Percentiles rank a stretch among this genome's conserved stretches.
Evolutionary conservation across 352 stramenopile species (phyloP).

Genomic region (Elongisporangium senticosum): DNA sequence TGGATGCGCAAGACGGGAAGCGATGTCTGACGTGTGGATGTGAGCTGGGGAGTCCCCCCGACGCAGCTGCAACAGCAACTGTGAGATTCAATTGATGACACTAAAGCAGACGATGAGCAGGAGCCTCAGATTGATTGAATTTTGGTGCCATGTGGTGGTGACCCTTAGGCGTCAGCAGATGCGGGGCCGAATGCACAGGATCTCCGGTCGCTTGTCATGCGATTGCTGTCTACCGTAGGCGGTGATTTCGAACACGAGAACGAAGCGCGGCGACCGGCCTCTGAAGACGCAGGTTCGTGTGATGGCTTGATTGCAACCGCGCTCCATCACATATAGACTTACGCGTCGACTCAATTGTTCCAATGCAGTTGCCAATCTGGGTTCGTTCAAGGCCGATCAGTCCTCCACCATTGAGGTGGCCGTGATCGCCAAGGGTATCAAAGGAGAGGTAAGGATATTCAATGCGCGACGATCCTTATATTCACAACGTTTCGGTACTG

Average conservation of each 20-base stretch:
- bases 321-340: background rate
- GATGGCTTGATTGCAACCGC: background rate
- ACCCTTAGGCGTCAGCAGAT: background rate
- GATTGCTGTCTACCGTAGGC: slow-evolving; percentile 24
- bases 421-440: slow-evolving; percentile 58
- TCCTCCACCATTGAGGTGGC: slow-evolving; percentile 68
- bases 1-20: slow-evolving; percentile 37
- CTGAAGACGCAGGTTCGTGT: slow-evolving; percentile 37
- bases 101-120: background rate
- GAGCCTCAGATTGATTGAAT: background rate
- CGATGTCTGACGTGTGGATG: slow-evolving; percentile 61
- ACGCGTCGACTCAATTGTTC: background rate
- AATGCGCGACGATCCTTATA: background rate
- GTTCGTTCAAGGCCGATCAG: slow-evolving; percentile 62
- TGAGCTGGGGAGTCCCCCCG: slow-evolving; percentile 28
- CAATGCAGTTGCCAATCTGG: slow-evolving; percentile 41
- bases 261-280: slow-evolving; percentile 32
- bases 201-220: slow-evolving; percentile 39
- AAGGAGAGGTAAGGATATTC: slow-evolving; percentile 51
- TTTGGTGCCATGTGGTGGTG: background rate
- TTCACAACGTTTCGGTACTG: background rate
- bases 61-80: background rate
- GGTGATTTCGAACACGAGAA: slow-evolving; percentile 22
- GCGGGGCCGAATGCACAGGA: slow-evolving; percentile 20
- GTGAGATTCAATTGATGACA: background rate